Evolutionary conservation across 176 grass and related monocot species (phyloP), one percentile per base, ranked within the genome.

Genomic region (Lolium rigidum): DNA sequence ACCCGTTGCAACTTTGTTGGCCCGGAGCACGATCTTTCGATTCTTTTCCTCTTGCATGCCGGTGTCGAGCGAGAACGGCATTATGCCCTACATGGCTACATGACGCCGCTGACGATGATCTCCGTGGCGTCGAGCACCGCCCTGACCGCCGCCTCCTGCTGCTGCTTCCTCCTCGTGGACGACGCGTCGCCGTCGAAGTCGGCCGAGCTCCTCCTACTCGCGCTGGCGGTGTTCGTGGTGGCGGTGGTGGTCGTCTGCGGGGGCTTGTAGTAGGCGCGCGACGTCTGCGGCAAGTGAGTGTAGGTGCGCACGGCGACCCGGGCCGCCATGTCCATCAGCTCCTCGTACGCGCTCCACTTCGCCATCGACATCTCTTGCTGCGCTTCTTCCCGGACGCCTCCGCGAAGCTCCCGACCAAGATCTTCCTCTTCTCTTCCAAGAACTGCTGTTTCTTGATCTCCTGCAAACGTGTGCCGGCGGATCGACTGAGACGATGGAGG

Each of bases 191-290:
- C 51, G 50, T 47, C 25, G 47, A 54, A 54, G 15, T 46, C n/a
- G 2, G 55, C 41, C 4, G 9, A 41, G 43, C 77, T 18, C 49
- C 31, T 35, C 31, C 31, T 35, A 35, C 11, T 58, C 20, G 41
- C 25, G 51, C 73, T 58, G 5, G 22, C 70, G 17, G 5, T 50
- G 31, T 35, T 35, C 31, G 31, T 35, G 31, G 31, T 35, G 57
- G 76, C 20, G 20, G 38, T 58, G 4, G 59, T 13, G 4, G 83
- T 15, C 16, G 90, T 76, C 11, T 86, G 24, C 35, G 91, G 93
- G 35, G 93, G 93, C 64, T 85, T 95, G 88, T 92, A 95, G 85
- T 92, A 95, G 87, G 90, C 73, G 16, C 90, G 56, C 31, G 88
- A 82, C 55, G 90, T 95, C 74, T 92, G 90, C 22, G 93, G 93